phyloP scores from a whole-genome alignment of 148 eudicot species.

The Persicaria maculosa region DNA sequence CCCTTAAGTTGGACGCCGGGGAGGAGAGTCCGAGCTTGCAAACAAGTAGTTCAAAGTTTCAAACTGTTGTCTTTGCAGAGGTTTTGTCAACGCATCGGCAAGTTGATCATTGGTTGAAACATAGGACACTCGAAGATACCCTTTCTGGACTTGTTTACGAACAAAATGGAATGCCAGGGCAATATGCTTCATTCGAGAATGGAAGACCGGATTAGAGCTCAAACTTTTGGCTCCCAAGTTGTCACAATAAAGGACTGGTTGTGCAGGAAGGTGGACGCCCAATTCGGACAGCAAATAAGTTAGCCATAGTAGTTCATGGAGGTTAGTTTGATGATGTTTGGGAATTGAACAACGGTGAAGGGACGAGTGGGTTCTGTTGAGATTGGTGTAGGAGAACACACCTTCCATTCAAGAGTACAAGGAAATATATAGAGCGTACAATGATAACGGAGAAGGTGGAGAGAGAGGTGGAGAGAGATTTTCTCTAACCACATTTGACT shows the following conservation, averaged over 20 bases:
- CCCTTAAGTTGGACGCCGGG: not conserved
- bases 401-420: no score
- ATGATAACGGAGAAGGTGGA: no score
- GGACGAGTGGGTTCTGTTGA: no score
- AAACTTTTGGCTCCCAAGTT: not conserved
- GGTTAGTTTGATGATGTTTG: no score
- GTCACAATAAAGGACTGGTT: not conserved
- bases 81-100: not conserved
- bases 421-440: no score
- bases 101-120: not conserved
- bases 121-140: not conserved
- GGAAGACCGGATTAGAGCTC: not conserved
- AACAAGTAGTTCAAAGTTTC: not conserved
- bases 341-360: no score
- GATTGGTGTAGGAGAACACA: no score
- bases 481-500: no score
- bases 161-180: not conserved
- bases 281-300: not conserved
- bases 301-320: no score
- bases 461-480: no score
- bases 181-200: not conserved
- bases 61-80: not conserved
- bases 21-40: not conserved
- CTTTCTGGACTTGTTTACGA: not conserved
- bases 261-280: not conserved